Evolutionary conservation across 192 early-diverging fungal species (phyloP).

Genomic region (Backusella sp.): DNA sequence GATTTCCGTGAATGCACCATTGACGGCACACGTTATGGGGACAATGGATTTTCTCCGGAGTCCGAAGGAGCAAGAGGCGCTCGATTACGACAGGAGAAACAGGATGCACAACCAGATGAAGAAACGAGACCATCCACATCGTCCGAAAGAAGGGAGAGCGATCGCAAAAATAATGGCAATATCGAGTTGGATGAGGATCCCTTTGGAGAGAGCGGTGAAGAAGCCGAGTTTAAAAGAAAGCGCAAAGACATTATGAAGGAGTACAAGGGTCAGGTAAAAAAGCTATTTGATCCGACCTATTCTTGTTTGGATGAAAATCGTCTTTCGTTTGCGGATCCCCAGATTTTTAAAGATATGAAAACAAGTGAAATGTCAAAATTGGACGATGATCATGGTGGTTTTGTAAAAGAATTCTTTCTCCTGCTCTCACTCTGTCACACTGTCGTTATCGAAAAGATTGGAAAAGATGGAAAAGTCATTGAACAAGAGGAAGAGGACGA

Average conservation of each 20-base stretch:
- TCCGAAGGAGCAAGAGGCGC: slow-evolving; percentile 48
- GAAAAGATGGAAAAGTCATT: slow-evolving; percentile 47
- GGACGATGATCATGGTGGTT: slow-evolving; percentile 9
- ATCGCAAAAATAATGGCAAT: not conserved
- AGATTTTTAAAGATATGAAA: slow-evolving; percentile 71
- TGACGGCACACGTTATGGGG: slow-evolving; percentile 83
- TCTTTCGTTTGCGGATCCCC: slow-evolving; percentile 85
- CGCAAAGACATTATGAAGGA: slow-evolving; percentile 50
- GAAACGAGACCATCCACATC: slow-evolving; percentile 37
- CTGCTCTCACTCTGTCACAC: slow-evolving; percentile 93
- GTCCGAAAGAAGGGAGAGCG: slow-evolving; percentile 36
- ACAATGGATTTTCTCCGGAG: slow-evolving; percentile 65
- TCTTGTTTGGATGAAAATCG: slow-evolving; percentile 57
- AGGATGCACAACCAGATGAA: slow-evolving; percentile 35
- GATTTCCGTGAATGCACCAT: slow-evolving; percentile 94
- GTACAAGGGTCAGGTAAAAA: slow-evolving; percentile 56
- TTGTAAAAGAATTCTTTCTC: slow-evolving; percentile 80
- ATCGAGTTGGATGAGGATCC: slow-evolving; percentile 21
- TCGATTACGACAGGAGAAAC: slow-evolving; percentile 49
- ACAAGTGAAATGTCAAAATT: slow-evolving; percentile 14
- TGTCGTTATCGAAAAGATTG: slow-evolving; percentile 76
- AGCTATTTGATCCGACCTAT: slow-evolving; percentile 66
- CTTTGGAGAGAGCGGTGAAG: slow-evolving; percentile 28
- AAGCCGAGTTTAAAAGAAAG: slow-evolving; percentile 27
- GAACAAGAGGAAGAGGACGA: slow-evolving; percentile 34